These are phyloP conservation scores for Pezicula carpinea DNA, from an alignment of 2,329 filamentous ascomycete genomes.

Conservation along the genomic window DNA sequence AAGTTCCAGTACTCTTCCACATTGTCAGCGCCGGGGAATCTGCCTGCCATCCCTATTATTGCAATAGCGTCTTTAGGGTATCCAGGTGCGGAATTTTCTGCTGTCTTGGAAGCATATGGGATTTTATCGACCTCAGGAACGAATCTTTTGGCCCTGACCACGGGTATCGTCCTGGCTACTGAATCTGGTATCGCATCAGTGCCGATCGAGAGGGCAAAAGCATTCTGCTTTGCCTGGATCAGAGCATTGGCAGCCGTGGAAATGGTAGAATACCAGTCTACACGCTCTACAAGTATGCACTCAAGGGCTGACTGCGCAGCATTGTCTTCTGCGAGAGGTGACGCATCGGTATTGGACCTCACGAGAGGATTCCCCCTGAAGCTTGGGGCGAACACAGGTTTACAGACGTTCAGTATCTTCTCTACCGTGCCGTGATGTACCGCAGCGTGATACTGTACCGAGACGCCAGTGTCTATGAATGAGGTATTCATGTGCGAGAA, in stretches of 20 bases:
- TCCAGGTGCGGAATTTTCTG: not conserved
- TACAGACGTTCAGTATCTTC: too few relatives aligned
- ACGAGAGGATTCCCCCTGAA: too few relatives aligned
- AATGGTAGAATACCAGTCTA: not conserved
- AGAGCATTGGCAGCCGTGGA: not conserved
- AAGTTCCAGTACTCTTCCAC: constrained; percentile 68
- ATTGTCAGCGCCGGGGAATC: constrained; percentile 42
- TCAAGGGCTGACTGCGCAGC: too few relatives aligned
- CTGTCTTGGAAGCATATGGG: not conserved
- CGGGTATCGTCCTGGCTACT: not conserved
- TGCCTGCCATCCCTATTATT: constrained; percentile 45
- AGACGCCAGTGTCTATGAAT: too few relatives aligned
- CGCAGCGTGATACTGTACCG: too few relatives aligned
- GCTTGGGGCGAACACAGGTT: too few relatives aligned
- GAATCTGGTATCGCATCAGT: not conserved
- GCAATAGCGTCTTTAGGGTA: constrained; percentile 32
- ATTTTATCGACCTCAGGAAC: not conserved
- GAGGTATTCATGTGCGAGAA: too few relatives aligned
- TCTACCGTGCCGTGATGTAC: too few relatives aligned
- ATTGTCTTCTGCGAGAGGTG: too few relatives aligned
- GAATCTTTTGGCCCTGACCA: not conserved
- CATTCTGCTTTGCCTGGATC: not conserved
- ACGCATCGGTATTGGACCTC: too few relatives aligned
- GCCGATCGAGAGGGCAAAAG: not conserved
- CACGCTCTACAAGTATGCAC: not conserved